phyloP scores from a whole-genome alignment of 1,284 basidiomycete species.

The Leccinum griseonigrum region DNA sequence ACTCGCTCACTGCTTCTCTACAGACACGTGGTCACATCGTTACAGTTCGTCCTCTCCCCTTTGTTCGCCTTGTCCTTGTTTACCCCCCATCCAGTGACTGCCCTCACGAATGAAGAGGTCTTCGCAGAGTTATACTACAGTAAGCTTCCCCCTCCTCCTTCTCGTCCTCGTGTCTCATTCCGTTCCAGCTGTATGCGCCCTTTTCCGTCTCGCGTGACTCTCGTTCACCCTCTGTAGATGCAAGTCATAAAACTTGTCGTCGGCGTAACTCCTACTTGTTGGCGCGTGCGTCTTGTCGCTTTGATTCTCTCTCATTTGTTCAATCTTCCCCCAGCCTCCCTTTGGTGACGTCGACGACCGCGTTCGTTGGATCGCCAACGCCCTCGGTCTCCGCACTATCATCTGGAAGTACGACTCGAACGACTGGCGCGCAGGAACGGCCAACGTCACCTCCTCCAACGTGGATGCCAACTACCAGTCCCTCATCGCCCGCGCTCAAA shows the following conservation, averaged over 20 bases:
- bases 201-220: no score
- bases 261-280: constrained; percentile 68
- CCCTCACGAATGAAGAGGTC: constrained; percentile 67
- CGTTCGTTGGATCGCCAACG: constrained; percentile 62
- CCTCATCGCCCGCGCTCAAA: constrained; percentile 37
- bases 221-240: constrained; percentile 34
- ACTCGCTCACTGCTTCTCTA: constrained; percentile 1
- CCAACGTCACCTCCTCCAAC: constrained; percentile 39
- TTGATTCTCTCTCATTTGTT: not conserved
- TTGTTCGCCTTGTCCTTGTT: not conserved
- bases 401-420: constrained; percentile 69
- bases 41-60: constrained; percentile 39
- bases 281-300: constrained; percentile 45
- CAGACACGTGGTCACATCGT: constrained; percentile 59
- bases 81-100: constrained; percentile 48
- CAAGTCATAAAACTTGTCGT: constrained; percentile 50
- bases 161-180: not conserved
- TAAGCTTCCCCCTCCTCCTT: constrained; percentile 24
- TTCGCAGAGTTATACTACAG: constrained; percentile 83
- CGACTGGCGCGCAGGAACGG: constrained; percentile 62
- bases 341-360: constrained; percentile 68
- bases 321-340: constrained; percentile 44
- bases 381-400: constrained; percentile 59
- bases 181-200: constrained; percentile 24
- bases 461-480: constrained; percentile 44